phyloP scores from a whole-genome alignment of 345 rosid species.

The Excoecaria agallocha region DNA sequence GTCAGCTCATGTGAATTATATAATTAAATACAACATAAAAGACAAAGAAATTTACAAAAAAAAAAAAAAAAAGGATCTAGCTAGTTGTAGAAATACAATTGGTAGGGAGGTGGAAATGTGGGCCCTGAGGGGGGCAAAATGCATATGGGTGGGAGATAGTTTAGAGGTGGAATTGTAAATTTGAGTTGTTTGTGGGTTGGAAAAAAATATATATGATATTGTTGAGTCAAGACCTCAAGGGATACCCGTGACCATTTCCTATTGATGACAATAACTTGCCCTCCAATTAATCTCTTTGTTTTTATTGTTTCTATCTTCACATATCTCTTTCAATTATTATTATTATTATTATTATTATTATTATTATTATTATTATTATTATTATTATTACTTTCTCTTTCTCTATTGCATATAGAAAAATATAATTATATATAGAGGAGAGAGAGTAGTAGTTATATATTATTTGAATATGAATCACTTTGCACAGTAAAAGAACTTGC shows the following conservation, averaged over 20 bases:
- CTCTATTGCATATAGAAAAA: too few relatives aligned
- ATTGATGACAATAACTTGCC: conserved; percentile 25
- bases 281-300: neutral
- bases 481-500: too few relatives aligned
- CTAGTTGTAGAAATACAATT: conserved; percentile 20
- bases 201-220: neutral
- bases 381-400: too few relatives aligned
- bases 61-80: too few relatives aligned
- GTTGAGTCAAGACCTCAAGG: conserved; percentile 35
- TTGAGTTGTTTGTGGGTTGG: conserved; percentile 2
- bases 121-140: conserved; percentile 21
- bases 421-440: too few relatives aligned
- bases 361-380: too few relatives aligned
- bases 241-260: conserved; percentile 60
- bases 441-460: too few relatives aligned
- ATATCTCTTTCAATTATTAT: neutral
- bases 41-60: neutral
- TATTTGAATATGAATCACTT: too few relatives aligned
- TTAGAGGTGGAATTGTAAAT: conserved; percentile 8
- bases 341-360: conserved; percentile 1
- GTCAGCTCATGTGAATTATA: too few relatives aligned
- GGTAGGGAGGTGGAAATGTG: conserved; percentile 29
- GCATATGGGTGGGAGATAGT: conserved; percentile 18
- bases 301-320: conserved; percentile 17
- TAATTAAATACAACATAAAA: neutral